Base-by-base conservation (phyloP, 2,329 filamentous ascomycete genomes). In the Lecanicillium sp. region DNA sequence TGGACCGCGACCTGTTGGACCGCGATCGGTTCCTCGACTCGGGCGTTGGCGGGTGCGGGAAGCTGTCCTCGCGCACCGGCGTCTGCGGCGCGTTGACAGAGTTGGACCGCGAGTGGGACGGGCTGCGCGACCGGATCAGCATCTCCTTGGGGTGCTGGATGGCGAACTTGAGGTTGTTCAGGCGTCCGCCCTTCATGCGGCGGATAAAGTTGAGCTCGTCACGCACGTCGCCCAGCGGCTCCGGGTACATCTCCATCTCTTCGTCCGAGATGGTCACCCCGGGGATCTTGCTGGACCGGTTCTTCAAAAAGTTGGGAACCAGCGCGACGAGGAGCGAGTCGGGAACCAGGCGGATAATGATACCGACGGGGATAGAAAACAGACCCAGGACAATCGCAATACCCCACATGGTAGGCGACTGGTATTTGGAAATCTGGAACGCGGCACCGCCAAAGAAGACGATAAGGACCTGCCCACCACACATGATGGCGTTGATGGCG, bases 391-490 rank as follows among this genome's bases (percentile, higher is more conserved):
- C 74, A 49, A 98, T 77, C 7, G 90, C 95, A 56, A 93, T 86
- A 7, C 74, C 90, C 93, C 91, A 97, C 63, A 95, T 85, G 11
- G 75, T 69, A n/a, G 78, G 78, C 15, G 82, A 83, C 55, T 96
- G 74, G 8, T 73, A 69, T 1, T 62, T 52, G 2, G 74, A 75
- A 52, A 94, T 89, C 42, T 79, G 79, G 72, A 97, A 95, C 2
- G 90, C 88, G 8, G 72, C 69, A 26, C 88, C 87, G 54, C 91
- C 91, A 43, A 95, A 79, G 59, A 87, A 93, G 58, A 96, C 79
- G 62, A 97, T 97, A 66, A 96, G 77, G 21, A 93, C 73, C 63
- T 97, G 91, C 19, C 87, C 89, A 54, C 82, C 90, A 56, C 91
- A 81, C 86, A 97, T 96, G 64, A 95, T 75, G 51, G 75, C 61